Percentiles rank a stretch among this genome's conserved stretches.
Conservation (phyloP, 2,329 filamentous ascomycete genomes). For the Neobulgaria alba region DNA sequence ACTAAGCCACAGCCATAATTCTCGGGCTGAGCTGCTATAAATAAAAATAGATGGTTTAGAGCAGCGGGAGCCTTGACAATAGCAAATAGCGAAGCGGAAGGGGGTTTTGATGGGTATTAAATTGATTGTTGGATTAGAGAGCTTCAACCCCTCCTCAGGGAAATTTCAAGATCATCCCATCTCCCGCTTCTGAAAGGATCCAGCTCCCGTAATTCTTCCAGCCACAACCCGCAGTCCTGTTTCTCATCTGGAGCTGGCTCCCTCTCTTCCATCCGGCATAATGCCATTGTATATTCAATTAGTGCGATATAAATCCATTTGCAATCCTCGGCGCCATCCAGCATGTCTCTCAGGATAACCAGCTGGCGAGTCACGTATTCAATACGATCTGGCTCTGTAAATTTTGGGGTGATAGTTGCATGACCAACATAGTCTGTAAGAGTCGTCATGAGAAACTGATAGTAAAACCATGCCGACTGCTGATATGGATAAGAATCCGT, state of each 20-base stretch:
- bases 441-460: constrained; percentile 75
- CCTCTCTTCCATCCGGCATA: constrained; percentile 45
- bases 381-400: constrained; percentile 53
- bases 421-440: constrained; percentile 42
- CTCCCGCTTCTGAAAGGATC: constrained; percentile 28
- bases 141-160: no score
- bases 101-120: no score
- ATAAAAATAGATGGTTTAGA: no score
- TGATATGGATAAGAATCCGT: constrained; percentile 77
- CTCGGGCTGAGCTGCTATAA: no score
- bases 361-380: constrained; percentile 63
- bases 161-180: constrained; percentile 28
- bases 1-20: no score
- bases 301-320: constrained; percentile 90
- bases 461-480: constrained; percentile 95
- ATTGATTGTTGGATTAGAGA: no score
- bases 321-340: constrained; percentile 57
- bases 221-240: constrained; percentile 23
- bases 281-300: constrained; percentile 59
- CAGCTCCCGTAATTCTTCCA: constrained; percentile 25
- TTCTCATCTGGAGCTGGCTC: constrained; percentile 34
- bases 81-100: no score
- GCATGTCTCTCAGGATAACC: constrained; percentile 58
- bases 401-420: constrained; percentile 53
- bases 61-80: no score